A percentile compares a stretch with the other conserved stretches of the same genome.
Conservation (phyloP, 2,329 filamentous ascomycete genomes). For the Botrytis fabae region DNA sequence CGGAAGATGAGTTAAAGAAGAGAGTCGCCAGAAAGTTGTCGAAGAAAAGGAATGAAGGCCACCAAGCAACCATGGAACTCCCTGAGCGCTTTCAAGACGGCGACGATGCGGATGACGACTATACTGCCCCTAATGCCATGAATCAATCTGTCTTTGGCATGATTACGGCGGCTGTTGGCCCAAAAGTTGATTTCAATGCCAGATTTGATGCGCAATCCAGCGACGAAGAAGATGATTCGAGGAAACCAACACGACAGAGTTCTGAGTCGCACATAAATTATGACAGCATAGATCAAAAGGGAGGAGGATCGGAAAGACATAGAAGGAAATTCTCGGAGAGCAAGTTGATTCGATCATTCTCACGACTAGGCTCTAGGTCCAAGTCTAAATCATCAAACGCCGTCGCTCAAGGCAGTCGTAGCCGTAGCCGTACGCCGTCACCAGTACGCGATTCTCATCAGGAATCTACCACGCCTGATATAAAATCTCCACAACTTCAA, state of each 20-base stretch:
- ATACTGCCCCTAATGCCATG: conserved; percentile 63
- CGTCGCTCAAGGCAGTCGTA: conserved; percentile 20
- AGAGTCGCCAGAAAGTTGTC: conserved; percentile 46
- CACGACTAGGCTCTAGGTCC: conserved; percentile 50
- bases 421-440: conserved; percentile 24
- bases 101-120: conserved; percentile 61
- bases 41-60: conserved; percentile 46
- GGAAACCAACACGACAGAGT: conserved; percentile 28
- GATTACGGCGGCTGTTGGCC: conserved; percentile 85
- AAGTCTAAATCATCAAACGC: conserved; percentile 44
- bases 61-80: conserved; percentile 50
- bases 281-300: conserved; percentile 40
- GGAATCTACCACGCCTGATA: conserved; percentile 39
- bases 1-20: conserved; percentile 46
- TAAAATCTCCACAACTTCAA: conserved; percentile 41
- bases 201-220: conserved; percentile 78
- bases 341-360: conserved; percentile 65
- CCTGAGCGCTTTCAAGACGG: conserved; percentile 59
- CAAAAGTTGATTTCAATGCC: conserved; percentile 76
- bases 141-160: conserved; percentile 94
- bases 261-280: conserved; percentile 33
- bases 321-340: conserved; percentile 63
- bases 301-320: conserved; percentile 48
- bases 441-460: conserved; percentile 33
- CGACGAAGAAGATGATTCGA: conserved; percentile 56